Evolutionary conservation across 2,329 filamentous ascomycete genomes (phyloP).

Genomic region (Ophiostoma triangulosporum): DNA sequence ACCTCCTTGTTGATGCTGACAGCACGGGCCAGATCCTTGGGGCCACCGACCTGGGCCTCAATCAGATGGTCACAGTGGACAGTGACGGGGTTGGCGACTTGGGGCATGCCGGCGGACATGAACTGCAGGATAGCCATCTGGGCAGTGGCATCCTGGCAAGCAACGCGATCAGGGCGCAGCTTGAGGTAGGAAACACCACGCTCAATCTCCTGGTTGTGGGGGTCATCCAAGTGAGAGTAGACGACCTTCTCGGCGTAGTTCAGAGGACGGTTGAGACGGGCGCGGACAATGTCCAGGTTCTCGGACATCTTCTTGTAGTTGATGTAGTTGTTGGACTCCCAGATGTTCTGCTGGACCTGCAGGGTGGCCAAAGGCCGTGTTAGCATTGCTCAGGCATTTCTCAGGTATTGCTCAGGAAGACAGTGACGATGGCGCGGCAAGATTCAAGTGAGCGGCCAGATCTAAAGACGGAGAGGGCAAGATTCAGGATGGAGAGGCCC

Average conservation of each 20-base stretch:
- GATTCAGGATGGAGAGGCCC: no score
- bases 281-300: constrained; percentile 83
- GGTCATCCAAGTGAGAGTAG: constrained; percentile 97
- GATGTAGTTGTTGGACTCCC: constrained; percentile 92
- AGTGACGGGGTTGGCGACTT: constrained; percentile 84
- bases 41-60: constrained; percentile 86
- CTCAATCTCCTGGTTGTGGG: constrained; percentile 90
- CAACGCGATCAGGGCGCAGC: constrained; percentile 91
- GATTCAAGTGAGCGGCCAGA: no score
- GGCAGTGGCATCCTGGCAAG: constrained; percentile 97
- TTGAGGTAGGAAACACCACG: constrained; percentile 92
- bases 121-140: constrained; percentile 99
- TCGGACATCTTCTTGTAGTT: constrained; percentile 99
- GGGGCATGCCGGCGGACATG: constrained; percentile 96
- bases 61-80: constrained; percentile 99
- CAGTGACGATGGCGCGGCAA: no score
- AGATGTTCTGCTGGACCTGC: constrained; percentile 85
- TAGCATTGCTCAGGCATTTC: not conserved
- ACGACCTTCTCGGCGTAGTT: constrained; percentile 97
- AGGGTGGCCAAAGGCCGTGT: constrained; percentile 1
- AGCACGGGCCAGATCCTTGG: constrained; percentile 85
- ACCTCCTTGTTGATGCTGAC: constrained; percentile 97
- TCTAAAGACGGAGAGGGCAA: no score
- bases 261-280: constrained; percentile 80
- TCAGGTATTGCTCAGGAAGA: no score